phyloP scores from a whole-genome alignment of 1,139 yeast species.

The Pichia sp. region DNA sequence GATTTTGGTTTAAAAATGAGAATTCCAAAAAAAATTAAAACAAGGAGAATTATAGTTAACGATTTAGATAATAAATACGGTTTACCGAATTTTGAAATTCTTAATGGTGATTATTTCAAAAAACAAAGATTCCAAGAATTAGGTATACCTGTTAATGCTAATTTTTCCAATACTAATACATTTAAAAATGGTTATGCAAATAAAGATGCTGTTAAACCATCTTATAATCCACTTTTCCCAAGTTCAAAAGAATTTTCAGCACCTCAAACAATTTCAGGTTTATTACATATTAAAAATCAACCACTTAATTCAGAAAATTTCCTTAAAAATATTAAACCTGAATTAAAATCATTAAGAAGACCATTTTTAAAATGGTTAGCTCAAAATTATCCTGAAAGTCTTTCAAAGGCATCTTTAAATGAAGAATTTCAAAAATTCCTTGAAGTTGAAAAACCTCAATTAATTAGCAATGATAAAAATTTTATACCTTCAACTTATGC shows the following conservation, averaged over 20 bases:
- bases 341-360: conserved; percentile 28
- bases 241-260: conserved; percentile 9
- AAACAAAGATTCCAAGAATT: conserved; percentile 48
- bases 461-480: conserved; percentile 2
- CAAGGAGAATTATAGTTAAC: conserved; percentile 43
- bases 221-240: conserved; percentile 23
- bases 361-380: conserved; percentile 39
- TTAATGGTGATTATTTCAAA: conserved; percentile 43
- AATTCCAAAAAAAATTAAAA: conserved; percentile 43
- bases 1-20: conserved; percentile 63
- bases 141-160: conserved; percentile 33
- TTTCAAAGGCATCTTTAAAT: conserved; percentile 25
- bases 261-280: conserved; percentile 20
- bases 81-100: conserved; percentile 45
- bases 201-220: not conserved
- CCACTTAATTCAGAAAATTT: conserved; percentile 21
- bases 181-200: not conserved
- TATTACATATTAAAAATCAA: conserved; percentile 23
- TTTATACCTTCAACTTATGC: conserved; percentile 20
- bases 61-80: conserved; percentile 49
- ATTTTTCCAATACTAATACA: conserved; percentile 1
- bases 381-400: conserved; percentile 33
- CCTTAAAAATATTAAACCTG: conserved; percentile 18
- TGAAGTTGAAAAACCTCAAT: conserved; percentile 19
- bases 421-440: conserved; percentile 35